These are phyloP conservation scores for Penicillium odoratum DNA, from an alignment of 495 filamentous ascomycete species.

Conservation along the genomic window DNA sequence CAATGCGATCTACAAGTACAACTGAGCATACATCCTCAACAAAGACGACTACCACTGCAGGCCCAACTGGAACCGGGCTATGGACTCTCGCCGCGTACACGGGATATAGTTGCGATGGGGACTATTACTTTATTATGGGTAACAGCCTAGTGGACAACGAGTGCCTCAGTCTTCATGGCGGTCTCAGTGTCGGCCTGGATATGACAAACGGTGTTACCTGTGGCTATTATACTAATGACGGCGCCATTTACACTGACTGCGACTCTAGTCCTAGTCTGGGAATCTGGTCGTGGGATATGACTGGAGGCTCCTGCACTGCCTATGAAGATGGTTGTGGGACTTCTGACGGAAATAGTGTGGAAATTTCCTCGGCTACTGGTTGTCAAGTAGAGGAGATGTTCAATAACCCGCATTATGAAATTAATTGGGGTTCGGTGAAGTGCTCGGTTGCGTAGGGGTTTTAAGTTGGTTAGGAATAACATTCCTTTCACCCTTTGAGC, in stretches of 20 bases:
- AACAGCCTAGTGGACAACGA: not conserved
- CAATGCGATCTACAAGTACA: not conserved
- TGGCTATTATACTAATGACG: not conserved
- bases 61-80: not conserved
- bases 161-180: not conserved
- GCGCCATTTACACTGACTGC: not conserved
- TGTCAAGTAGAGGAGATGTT: not conserved
- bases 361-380: not conserved
- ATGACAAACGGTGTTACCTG: not conserved
- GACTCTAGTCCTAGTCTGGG: not conserved
- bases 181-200: not conserved
- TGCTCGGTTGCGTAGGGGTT: not conserved
- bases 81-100: slow-evolving; percentile 11
- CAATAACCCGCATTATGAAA: not conserved
- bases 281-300: not conserved
- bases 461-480: too few species aligned
- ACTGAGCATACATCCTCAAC: not conserved
- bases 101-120: slow-evolving; percentile 1
- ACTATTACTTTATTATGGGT: slow-evolving; percentile 7
- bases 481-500: too few species aligned
- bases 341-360: not conserved
- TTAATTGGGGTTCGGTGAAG: not conserved
- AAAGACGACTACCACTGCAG: not conserved
- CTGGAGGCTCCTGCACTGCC: not conserved
- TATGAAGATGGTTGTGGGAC: not conserved